Percentiles rank a stretch among this genome's conserved stretches.
Conservation (phyloP, 2,329 filamentous ascomycete genomes). For the Neofusicoccum kwambonambiense region DNA sequence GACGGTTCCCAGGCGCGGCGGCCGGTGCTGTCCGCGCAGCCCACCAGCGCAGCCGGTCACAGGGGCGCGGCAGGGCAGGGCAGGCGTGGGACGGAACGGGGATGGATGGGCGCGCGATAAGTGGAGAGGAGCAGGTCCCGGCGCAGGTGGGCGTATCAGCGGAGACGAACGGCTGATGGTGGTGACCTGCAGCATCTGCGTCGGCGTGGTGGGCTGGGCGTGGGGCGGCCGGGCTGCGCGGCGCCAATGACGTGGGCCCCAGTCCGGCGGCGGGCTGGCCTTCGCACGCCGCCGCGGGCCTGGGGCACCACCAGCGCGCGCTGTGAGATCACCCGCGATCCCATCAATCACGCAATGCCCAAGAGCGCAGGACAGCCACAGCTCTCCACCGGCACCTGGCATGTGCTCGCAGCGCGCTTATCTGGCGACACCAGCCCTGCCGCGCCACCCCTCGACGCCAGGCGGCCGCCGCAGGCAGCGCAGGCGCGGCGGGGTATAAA, state of each 20-base stretch:
- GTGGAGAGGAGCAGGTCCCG: not conserved
- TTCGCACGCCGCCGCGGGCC: not conserved
- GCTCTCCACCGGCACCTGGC: not conserved
- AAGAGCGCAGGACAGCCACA: not conserved
- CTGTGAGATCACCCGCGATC: slow-evolving; percentile 10
- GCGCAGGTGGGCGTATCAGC: not conserved
- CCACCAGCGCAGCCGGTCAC: not conserved
- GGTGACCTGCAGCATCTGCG: slow-evolving; percentile 3
- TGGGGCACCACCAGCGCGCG: not conserved
- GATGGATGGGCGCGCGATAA: not conserved
- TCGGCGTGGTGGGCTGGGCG: not conserved
- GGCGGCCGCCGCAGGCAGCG: not conserved
- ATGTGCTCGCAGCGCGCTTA: not conserved
- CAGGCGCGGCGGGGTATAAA: not conserved
- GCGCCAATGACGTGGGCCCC: not conserved
- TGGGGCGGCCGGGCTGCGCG: not conserved
- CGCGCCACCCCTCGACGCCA: not conserved
- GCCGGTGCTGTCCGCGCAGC: not conserved
- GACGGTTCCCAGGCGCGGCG: not conserved
- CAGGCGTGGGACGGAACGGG: not conserved
- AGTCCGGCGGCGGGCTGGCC: not conserved
- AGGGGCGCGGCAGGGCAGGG: not conserved
- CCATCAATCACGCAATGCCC: slow-evolving; percentile 7
- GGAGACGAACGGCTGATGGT: not conserved
- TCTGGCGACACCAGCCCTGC: not conserved